phyloP scores from a whole-genome alignment of 179 eudicot genomes.

The Dionaea muscipula region DNA sequence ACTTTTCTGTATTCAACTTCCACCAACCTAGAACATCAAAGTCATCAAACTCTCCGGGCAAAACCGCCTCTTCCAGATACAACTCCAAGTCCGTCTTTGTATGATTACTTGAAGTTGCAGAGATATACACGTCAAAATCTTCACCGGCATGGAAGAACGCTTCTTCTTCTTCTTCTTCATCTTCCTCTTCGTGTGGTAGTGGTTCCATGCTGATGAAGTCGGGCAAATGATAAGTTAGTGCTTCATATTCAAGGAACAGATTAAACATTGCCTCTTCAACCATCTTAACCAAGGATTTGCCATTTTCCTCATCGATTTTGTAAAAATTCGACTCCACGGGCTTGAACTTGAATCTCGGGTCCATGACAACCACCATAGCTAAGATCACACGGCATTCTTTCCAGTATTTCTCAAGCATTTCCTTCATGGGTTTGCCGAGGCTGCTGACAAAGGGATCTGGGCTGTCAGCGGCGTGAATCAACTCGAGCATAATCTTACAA shows the following conservation, averaged over 20 bases:
- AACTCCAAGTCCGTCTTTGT: constrained; percentile 29
- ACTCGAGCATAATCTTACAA: constrained; percentile 24
- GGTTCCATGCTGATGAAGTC: constrained; percentile 20
- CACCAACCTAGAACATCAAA: constrained; percentile 35
- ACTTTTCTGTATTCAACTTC: constrained; percentile 25
- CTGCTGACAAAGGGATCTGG: constrained; percentile 18
- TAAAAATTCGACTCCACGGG: constrained; percentile 22
- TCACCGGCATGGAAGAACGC: constrained; percentile 11
- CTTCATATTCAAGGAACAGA: constrained; percentile 31
- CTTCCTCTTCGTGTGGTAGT: constrained; percentile 10
- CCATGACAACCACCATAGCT: constrained; percentile 44
- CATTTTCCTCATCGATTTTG: constrained; percentile 25
- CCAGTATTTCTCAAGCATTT: constrained; percentile 31
- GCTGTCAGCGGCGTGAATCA: constrained; percentile 15
- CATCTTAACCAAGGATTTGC: constrained; percentile 16
- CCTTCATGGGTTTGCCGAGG: constrained; percentile 28
- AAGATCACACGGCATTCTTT: constrained; percentile 26
- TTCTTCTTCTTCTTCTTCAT: constrained; percentile 2
- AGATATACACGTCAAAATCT: constrained; percentile 32
- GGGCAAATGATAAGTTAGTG: constrained; percentile 27
- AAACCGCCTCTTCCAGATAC: constrained; percentile 27
- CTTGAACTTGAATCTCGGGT: constrained; percentile 37
- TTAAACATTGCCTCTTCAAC: constrained; percentile 25
- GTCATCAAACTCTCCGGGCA: constrained; percentile 15
- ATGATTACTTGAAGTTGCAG: constrained; percentile 21